Evolutionary conservation across 106 monocot species (phyloP).

Genomic region (Phalaenopsis aphrodite): DNA sequence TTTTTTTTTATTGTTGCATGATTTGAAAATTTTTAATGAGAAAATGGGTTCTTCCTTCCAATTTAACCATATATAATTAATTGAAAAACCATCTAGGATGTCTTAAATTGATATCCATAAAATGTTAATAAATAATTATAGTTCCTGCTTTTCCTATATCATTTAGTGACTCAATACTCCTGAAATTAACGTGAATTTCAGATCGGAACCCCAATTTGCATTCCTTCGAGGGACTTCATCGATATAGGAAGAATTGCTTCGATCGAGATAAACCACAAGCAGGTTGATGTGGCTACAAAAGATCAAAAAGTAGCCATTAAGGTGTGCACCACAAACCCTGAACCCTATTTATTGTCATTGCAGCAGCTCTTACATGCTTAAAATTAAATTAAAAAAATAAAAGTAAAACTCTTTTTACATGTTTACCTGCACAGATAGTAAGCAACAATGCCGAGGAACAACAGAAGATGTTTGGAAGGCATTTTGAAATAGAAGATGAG

Average conservation of each 20-base stretch:
- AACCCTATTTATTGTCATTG: neutral
- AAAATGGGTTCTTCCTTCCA: no score
- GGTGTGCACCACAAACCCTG: slow-evolving; percentile 22
- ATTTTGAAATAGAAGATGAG: slow-evolving; percentile 91
- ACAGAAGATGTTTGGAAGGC: slow-evolving; percentile 73
- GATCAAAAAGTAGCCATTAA: slow-evolving; percentile 93
- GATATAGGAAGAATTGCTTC: slow-evolving; percentile 85
- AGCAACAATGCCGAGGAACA: slow-evolving; percentile 64
- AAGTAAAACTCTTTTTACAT: neutral
- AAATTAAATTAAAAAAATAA: no score
- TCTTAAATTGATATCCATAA: no score
- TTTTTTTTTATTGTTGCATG: neutral
- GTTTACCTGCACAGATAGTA: slow-evolving; percentile 41
- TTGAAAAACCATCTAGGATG: no score
- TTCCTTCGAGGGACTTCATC: slow-evolving; percentile 72
- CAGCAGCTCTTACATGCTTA: neutral
- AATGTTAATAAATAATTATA: neutral
- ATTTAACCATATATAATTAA: no score
- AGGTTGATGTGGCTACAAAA: slow-evolving; percentile 81
- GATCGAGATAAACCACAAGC: slow-evolving; percentile 89
- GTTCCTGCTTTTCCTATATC: neutral
- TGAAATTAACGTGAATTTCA: slow-evolving; percentile 15
- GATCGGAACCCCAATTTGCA: slow-evolving; percentile 89
- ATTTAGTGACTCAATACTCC: neutral
- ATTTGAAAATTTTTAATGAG: neutral